Evolutionary conservation across 2,329 filamentous ascomycete genomes (phyloP), one percentile per base, ranked within the genome.

Genomic region (Penicillium sp.): DNA sequence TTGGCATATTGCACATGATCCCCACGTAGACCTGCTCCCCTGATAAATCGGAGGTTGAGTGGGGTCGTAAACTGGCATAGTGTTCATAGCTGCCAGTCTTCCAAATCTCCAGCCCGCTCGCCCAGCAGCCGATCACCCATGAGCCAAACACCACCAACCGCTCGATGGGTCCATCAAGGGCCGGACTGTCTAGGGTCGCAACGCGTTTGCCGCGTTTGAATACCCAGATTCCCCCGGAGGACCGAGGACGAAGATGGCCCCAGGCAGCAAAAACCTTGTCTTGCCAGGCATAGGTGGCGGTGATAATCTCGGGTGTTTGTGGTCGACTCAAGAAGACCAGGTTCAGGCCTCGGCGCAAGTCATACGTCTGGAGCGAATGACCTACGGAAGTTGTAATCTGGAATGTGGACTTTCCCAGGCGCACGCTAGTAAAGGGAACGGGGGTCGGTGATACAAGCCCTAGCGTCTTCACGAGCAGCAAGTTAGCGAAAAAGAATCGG

Each of bases 371-470:
- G 41, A 98, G 80, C 51, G 86, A 89, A 63, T 85, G 82, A 55
- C 92, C 93, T 54, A 95, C 88, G 0, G 89, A 97, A 27, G 93
- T 98, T 29, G 93, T 97, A 70, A 98, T 89, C 69, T 98, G 93
- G 67, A 95, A 98, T 3, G 90, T 95, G 0, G 89, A 92, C 72
- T 95, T 95, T 50, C 93, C 93, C 13, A 95, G 78, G 0, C 92
- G 88, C 28, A 95, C 81, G 5, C 87, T 87, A 2, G 92, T 91
- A 66, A 98, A 97, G 0, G 93, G 92, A 0, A 96, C 89, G 42
- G 78, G 74, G 2, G 92, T 96, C 0, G 93, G 89, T 4, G 93
- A 96, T 1, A 98, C 89, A 28, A 98, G 79, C 13, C 93, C 93
- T 57, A 98, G 81, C 41, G 92, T 96, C 89, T 95, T 66, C 31